Evolutionary conservation across 441 rosid genomes (phyloP).

Genomic region (Erodium texanum): DNA sequence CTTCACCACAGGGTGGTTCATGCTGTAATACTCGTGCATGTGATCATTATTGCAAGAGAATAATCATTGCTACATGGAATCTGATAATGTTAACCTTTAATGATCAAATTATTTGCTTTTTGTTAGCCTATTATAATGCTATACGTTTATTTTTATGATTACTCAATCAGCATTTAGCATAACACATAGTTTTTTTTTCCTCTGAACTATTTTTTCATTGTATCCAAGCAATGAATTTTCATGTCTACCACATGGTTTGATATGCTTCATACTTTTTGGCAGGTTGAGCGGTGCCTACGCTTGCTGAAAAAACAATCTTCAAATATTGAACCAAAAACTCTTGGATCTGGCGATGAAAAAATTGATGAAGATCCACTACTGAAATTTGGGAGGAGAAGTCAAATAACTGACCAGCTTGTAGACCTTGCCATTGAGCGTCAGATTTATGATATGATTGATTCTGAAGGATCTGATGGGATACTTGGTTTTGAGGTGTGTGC

Average conservation of each 20-base stretch:
- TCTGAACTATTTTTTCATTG: slow-evolving; percentile 6
- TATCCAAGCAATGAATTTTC: slow-evolving; percentile 4
- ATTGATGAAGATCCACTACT: slow-evolving; percentile 32
- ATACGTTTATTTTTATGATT: neutral
- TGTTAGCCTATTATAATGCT: neutral
- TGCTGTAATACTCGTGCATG: neutral
- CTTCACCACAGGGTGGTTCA: neutral
- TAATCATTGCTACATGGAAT: neutral
- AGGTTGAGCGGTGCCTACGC: slow-evolving; percentile 74
- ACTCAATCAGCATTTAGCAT: neutral
- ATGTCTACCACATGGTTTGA: slow-evolving; percentile 12
- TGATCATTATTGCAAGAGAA: neutral
- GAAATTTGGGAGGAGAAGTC: slow-evolving; percentile 64
- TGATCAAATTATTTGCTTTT: neutral
- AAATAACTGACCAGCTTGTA: slow-evolving; percentile 53
- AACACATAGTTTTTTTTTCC: neutral
- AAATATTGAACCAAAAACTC: slow-evolving; percentile 32
- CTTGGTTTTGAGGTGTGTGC: slow-evolving; percentile 58
- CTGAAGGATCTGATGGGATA: slow-evolving; percentile 70
- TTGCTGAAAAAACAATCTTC: slow-evolving; percentile 44
- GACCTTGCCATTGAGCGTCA: slow-evolving; percentile 87
- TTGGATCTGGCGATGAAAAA: slow-evolving; percentile 28
- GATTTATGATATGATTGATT: slow-evolving; percentile 79
- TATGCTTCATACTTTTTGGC: slow-evolving; percentile 21
- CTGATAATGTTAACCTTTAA: neutral